These are phyloP conservation scores for Gossypium trilobum DNA, from an alignment of 441 rosid species.

Conservation along the genomic window DNA sequence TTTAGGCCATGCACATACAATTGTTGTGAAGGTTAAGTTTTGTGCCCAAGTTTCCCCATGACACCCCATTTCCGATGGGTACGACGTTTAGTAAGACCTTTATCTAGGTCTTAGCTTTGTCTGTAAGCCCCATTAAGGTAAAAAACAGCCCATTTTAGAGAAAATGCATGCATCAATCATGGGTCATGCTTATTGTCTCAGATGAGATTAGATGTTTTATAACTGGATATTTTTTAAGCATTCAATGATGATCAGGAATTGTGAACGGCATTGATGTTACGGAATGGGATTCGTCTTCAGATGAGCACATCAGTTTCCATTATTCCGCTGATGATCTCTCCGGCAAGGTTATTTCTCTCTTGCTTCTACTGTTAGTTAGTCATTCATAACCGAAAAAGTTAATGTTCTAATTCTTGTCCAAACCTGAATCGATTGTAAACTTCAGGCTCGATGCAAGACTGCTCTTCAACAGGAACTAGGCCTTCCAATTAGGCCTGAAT, in stretches of 20 bases:
- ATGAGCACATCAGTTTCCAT: conserved; percentile 50
- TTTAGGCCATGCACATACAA: background rate
- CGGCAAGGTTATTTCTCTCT: conserved; percentile 51
- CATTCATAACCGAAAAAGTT: background rate
- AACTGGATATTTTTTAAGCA: conserved; percentile 10
- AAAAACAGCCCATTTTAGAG: background rate
- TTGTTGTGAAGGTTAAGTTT: background rate
- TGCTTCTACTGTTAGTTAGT: background rate
- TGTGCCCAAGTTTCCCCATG: background rate
- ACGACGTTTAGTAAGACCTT: background rate
- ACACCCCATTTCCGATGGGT: background rate
- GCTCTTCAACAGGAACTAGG: conserved; percentile 85
- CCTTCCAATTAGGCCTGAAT: conserved; percentile 67
- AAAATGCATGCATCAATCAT: background rate
- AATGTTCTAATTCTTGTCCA: conserved; percentile 13
- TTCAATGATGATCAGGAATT: conserved; percentile 45
- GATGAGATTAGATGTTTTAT: background rate
- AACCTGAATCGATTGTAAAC: conserved; percentile 4
- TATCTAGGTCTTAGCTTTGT: background rate
- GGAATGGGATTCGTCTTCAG: conserved; percentile 82
- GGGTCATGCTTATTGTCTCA: background rate
- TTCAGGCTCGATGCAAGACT: conserved; percentile 67
- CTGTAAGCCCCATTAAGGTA: background rate
- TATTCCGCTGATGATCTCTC: conserved; percentile 62
- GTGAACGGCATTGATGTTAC: conserved; percentile 70